Percentiles rank a stretch among this genome's conserved stretches.
These are phyloP conservation scores for Proliferodiscus dingleyae DNA, from an alignment of 2,329 filamentous ascomycete species.

Conservation along the genomic window DNA sequence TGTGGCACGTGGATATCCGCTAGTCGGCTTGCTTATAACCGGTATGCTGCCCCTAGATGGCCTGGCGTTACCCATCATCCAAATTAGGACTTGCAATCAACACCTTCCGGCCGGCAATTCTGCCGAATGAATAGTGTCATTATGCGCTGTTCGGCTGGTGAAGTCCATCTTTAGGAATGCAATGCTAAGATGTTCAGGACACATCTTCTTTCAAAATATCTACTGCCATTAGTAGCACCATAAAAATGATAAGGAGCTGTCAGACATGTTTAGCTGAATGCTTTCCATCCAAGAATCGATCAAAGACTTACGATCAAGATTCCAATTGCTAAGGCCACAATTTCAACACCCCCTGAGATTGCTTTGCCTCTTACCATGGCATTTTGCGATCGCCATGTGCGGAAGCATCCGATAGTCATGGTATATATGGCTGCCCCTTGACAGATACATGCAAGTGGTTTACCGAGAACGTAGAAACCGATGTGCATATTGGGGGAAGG, in stretches of 20 bases:
- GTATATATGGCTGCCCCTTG: slow-evolving; percentile 37
- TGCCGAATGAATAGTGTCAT: slow-evolving; percentile 13
- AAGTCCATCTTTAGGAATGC: slow-evolving; percentile 10
- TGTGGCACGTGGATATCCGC: slow-evolving; percentile 8
- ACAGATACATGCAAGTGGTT: slow-evolving; percentile 47
- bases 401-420: slow-evolving; percentile 47
- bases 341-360: slow-evolving; percentile 54
- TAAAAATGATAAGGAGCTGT: slow-evolving; percentile 26
- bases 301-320: slow-evolving; percentile 42
- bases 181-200: slow-evolving; percentile 2
- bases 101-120: slow-evolving; percentile 12
- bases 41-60: slow-evolving; percentile 1
- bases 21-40: slow-evolving; percentile 5
- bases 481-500: slow-evolving; percentile 36
- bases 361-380: slow-evolving; percentile 54
- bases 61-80: slow-evolving; percentile 9
- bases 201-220: slow-evolving; percentile 27
- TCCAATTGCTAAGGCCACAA: slow-evolving; percentile 43
- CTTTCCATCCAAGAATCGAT: not conserved
- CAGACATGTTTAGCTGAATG: slow-evolving; percentile 5
- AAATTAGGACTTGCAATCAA: slow-evolving; percentile 12
- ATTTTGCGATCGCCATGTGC: slow-evolving; percentile 58
- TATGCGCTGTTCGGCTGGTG: slow-evolving; percentile 13
- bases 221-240: slow-evolving; percentile 26
- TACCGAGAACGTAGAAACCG: slow-evolving; percentile 56